Conservation (phyloP, 768 basidiomycete genomes). For the Termitomyces sp. region DNA sequence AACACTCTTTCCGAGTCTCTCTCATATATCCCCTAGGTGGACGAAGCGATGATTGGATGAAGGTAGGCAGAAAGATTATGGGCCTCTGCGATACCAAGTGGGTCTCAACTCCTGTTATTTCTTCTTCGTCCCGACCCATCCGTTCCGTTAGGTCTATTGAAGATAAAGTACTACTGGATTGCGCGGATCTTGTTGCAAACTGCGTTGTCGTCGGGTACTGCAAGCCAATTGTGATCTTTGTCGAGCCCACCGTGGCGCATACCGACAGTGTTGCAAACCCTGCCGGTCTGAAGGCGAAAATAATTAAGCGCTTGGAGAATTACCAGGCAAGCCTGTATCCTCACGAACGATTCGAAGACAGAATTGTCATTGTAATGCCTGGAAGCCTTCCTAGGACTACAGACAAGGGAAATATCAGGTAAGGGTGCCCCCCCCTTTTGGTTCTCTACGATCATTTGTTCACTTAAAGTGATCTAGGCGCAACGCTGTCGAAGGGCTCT, state of each 20-base stretch:
- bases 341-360: background rate
- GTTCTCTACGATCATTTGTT: background rate
- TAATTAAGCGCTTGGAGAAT: background rate
- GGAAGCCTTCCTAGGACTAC: background rate
- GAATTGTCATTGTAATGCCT: background rate
- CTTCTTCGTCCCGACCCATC: background rate
- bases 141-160: conserved; percentile 1
- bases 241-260: background rate
- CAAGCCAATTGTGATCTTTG: conserved; percentile 9
- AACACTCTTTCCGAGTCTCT: background rate
- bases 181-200: conserved; percentile 1
- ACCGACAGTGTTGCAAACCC: background rate
- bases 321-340: background rate
- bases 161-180: background rate
- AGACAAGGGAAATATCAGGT: conserved; percentile 1
- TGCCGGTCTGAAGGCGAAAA: background rate
- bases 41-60: conserved; percentile 12
- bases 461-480: background rate
- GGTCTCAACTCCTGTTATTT: background rate
- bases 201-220: conserved; percentile 6
- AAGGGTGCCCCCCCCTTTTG: background rate
- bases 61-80: background rate
- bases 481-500: background rate
- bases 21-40: background rate
- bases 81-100: conserved; percentile 6